Evolutionary conservation across 257 asterid species (phyloP).

Genomic region (Ballota nigra): DNA sequence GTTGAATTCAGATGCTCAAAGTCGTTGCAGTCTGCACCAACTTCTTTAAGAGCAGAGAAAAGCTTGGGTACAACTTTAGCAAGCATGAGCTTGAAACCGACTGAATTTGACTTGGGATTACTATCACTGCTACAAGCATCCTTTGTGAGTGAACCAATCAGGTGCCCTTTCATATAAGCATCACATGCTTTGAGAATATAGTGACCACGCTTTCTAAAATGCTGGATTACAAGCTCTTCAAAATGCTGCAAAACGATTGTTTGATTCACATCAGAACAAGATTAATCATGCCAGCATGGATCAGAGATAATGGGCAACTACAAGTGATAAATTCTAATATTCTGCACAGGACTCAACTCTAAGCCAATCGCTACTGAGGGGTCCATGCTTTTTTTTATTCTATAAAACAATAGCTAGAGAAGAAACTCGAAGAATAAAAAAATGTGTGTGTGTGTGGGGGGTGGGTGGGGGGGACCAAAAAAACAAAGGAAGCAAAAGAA

Average conservation of each 20-base stretch:
- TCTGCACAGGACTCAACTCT: not conserved
- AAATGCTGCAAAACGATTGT: slow-evolving; percentile 62
- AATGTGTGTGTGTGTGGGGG: no score
- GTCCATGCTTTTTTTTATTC: no score
- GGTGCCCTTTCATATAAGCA: slow-evolving; percentile 85
- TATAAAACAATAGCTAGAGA: no score
- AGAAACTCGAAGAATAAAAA: no score
- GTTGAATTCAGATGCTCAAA: slow-evolving; percentile 53
- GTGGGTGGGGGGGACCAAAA: no score
- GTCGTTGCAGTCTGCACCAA: slow-evolving; percentile 78
- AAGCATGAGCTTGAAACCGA: slow-evolving; percentile 94
- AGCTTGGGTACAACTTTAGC: slow-evolving; percentile 82
- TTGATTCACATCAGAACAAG: no score
- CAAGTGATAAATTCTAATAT: not conserved
- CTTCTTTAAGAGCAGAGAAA: slow-evolving; percentile 46
- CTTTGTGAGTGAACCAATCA: slow-evolving; percentile 75
- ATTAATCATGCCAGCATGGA: not conserved
- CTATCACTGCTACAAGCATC: slow-evolving; percentile 54
- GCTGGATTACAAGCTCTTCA: slow-evolving; percentile 72
- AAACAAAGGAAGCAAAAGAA: not conserved
- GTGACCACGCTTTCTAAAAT: slow-evolving; percentile 77
- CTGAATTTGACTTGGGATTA: slow-evolving; percentile 60
- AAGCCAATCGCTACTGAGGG: not conserved
- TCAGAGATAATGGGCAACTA: not conserved
- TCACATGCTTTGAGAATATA: slow-evolving; percentile 93